Base-by-base conservation (phyloP, 805 yeast genomes). In the Candida succiphila region DNA sequence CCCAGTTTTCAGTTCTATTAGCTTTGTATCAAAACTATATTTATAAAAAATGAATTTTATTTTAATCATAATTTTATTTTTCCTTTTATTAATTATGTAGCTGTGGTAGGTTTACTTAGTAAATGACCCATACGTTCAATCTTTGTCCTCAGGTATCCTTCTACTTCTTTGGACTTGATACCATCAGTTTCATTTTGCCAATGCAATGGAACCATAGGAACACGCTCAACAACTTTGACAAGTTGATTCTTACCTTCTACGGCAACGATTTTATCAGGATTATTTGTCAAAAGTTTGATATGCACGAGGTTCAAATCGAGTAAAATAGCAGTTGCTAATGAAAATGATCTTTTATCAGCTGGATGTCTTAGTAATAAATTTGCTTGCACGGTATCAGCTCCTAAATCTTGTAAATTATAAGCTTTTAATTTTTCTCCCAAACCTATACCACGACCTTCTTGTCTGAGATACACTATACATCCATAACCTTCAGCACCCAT, bases 371-470 rank as follows among this genome's bases (percentile, higher is more conserved):
- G 67, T 61, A 92, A 56, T 37, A 92, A 61, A 57, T 92, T 92
- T 7, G 98, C 98, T 56, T 88, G 94, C 4, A 92, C 97, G 0
- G 99, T 92, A 56, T 92, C 99, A 7, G 97, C 97, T 6, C 99
- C 99, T 37, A 92, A 65, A 60, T 92, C 99, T 63, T 92, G 99
- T 43, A 92, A 64, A 53, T 92, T 92, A 58, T 92, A 92, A 2
- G 97, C 97, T 59, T 92, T 92, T 44, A 92, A 69, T 58, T 92
- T 92, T 53, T 92, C 99, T 21, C 96, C 95, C n/a, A 92, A 66
- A 6, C 99, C 99, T 39, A 92, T 92, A 15, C 99, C 99, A 38
- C 99, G 76, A 34, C 99, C 99, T 58, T 92, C 99, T 59, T 92
- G 99, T 50, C 99, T 74, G 42, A 92, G 63, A 54, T 92, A 92